phyloP scores from a whole-genome alignment of 192 early-diverging fungal genomes.

The Coemansia sp. region DNA sequence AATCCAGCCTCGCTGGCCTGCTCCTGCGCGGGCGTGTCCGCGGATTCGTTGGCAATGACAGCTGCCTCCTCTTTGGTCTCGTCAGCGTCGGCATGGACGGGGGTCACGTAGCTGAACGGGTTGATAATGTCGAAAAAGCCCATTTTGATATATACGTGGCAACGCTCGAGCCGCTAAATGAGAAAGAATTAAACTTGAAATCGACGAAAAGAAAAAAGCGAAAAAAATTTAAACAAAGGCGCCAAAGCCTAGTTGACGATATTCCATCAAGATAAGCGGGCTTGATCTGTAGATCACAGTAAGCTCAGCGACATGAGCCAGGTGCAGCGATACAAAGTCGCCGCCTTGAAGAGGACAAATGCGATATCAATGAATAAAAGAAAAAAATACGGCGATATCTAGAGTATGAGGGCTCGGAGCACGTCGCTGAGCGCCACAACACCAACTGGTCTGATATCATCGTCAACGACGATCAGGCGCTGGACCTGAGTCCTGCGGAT shows the following conservation, averaged over 20 bases:
- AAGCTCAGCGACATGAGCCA: background rate
- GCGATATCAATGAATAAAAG: no score
- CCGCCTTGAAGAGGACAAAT: no score
- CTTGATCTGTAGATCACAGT: constrained; percentile 2
- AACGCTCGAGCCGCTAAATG: background rate
- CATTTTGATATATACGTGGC: constrained; percentile 20
- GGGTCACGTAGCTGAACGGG: constrained; percentile 63
- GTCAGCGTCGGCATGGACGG: constrained; percentile 67
- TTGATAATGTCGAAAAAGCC: constrained; percentile 53
- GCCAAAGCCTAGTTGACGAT: background rate
- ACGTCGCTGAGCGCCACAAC: constrained; percentile 89
- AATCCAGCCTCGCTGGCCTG: background rate
- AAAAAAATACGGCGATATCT: no score
- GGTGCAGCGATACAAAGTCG: background rate
- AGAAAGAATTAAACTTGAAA: background rate
- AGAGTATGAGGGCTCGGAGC: constrained; percentile 57
- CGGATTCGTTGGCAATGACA: constrained; percentile 12
- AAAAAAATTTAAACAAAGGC: background rate
- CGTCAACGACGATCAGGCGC: constrained; percentile 90
- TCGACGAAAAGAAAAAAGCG: background rate
- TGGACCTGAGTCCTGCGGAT: constrained; percentile 87
- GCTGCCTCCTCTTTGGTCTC: constrained; percentile 7
- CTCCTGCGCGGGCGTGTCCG: background rate
- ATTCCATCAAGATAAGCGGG: constrained; percentile 5
- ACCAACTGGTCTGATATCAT: constrained; percentile 76